phyloP scores from a whole-genome alignment of 108 stramenopile species.

The Discostella pseudostelligera region DNA sequence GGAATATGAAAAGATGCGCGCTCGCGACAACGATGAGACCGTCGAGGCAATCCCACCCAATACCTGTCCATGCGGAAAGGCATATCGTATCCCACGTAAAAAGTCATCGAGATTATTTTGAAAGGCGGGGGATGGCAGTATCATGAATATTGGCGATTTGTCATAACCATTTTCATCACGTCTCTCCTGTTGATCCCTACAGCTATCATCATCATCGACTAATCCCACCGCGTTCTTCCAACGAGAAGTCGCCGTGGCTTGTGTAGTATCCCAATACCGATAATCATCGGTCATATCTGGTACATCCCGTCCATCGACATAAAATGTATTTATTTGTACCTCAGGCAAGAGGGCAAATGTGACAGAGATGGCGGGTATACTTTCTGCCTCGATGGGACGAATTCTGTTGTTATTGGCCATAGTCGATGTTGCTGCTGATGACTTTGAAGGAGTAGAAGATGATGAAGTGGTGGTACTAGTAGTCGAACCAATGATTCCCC shows the following conservation, averaged over 20 bases:
- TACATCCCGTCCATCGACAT: slow-evolving; percentile 37
- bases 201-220: slow-evolving; percentile 10
- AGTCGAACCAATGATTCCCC: slow-evolving; percentile 61
- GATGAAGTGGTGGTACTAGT: not conserved
- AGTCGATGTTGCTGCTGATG: not conserved
- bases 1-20: slow-evolving; percentile 67
- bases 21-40: slow-evolving; percentile 66
- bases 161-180: slow-evolving; percentile 31
- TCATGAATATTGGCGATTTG: slow-evolving; percentile 55
- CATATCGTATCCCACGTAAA: slow-evolving; percentile 43
- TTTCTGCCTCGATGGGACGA: slow-evolving; percentile 66
- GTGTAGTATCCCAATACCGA: not conserved
- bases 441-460: not conserved
- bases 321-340: slow-evolving; percentile 62
- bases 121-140: slow-evolving; percentile 73
- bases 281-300: not conserved
- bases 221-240: slow-evolving; percentile 53
- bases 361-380: slow-evolving; percentile 61
- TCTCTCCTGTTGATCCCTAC: slow-evolving; percentile 16
- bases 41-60: slow-evolving; percentile 84
- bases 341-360: slow-evolving; percentile 69
- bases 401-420: slow-evolving; percentile 4
- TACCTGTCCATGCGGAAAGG: slow-evolving; percentile 39
- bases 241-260: too few species aligned
- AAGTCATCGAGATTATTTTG: slow-evolving; percentile 74